Percentiles rank a stretch among this genome's conserved stretches.
These are phyloP conservation scores for Chimonanthus praecox DNA, from an alignment of 164 flowering plant genomes.

Conservation along the genomic window DNA sequence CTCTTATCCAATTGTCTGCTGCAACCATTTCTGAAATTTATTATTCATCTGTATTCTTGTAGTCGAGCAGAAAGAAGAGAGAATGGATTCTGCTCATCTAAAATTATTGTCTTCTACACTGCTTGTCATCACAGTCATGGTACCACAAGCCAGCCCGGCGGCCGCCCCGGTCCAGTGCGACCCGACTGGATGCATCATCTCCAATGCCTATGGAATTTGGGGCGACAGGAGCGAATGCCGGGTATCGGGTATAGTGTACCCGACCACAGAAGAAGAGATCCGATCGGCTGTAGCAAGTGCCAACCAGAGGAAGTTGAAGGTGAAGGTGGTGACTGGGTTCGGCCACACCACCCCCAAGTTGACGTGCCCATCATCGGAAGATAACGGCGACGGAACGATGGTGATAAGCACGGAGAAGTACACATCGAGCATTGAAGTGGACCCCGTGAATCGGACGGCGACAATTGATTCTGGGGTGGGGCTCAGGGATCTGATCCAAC, in stretches of 20 bases:
- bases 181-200: slow-evolving; percentile 40
- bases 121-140: neutral
- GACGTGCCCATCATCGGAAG: slow-evolving; percentile 47
- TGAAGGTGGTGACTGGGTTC: slow-evolving; percentile 51
- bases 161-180: slow-evolving; percentile 48
- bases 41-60: no score
- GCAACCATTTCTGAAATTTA: no score
- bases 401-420: slow-evolving; percentile 60
- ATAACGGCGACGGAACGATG: slow-evolving; percentile 14
- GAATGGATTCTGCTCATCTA: no score
- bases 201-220: slow-evolving; percentile 75
- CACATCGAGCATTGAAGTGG: slow-evolving; percentile 39
- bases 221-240: slow-evolving; percentile 52
- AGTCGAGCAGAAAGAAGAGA: no score
- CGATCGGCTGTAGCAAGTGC: slow-evolving; percentile 55
- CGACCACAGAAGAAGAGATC: slow-evolving; percentile 64
- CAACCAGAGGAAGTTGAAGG: slow-evolving; percentile 34
- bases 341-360: slow-evolving; percentile 78
- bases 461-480: slow-evolving; percentile 72
- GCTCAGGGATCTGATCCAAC: slow-evolving; percentile 51
- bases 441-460: slow-evolving; percentile 27
- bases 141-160: slow-evolving; percentile 45
- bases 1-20: no score
- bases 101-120: no score
- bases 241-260: slow-evolving; percentile 39